phyloP scores from a whole-genome alignment of 2,329 filamentous ascomycete species.

The Fusarium miscanthi region DNA sequence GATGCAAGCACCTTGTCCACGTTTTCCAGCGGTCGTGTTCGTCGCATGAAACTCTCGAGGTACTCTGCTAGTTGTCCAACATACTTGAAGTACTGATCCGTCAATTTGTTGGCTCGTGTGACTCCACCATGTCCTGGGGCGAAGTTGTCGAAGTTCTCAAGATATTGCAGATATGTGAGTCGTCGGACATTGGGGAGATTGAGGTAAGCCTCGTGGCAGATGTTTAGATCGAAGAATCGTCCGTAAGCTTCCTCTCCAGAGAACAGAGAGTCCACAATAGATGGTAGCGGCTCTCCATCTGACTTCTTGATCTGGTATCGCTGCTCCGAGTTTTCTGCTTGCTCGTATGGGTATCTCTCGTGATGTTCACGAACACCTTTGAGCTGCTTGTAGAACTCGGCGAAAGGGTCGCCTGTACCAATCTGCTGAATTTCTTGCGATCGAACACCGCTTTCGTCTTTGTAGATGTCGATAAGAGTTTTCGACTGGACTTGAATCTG shows the following conservation, averaged over 20 bases:
- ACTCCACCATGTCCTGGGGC: slow-evolving; percentile 77
- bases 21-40: slow-evolving; percentile 87
- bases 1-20: slow-evolving; percentile 78
- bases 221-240: slow-evolving; percentile 89
- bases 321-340: slow-evolving; percentile 92
- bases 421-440: slow-evolving; percentile 86
- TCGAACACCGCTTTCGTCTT: slow-evolving; percentile 77
- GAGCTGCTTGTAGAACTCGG: slow-evolving; percentile 90
- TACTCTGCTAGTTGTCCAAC: slow-evolving; percentile 83
- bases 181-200: slow-evolving; percentile 90
- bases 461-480: slow-evolving; percentile 84
- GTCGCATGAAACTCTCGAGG: slow-evolving; percentile 86
- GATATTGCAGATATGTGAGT: slow-evolving; percentile 89
- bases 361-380: slow-evolving; percentile 87
- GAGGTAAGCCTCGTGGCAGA: slow-evolving; percentile 86
- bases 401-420: slow-evolving; percentile 85
- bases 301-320: slow-evolving; percentile 81
- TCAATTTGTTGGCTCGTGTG: slow-evolving; percentile 85
- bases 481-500: slow-evolving; percentile 89
- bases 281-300: slow-evolving; percentile 71
- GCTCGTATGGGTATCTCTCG: slow-evolving; percentile 90
- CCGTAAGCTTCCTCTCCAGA: slow-evolving; percentile 95
- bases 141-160: slow-evolving; percentile 92
- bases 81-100: slow-evolving; percentile 92
- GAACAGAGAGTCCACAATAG: slow-evolving; percentile 89